Conservation (phyloP, 345 rosid genomes). For the Eucalyptus sideroxylon region DNA sequence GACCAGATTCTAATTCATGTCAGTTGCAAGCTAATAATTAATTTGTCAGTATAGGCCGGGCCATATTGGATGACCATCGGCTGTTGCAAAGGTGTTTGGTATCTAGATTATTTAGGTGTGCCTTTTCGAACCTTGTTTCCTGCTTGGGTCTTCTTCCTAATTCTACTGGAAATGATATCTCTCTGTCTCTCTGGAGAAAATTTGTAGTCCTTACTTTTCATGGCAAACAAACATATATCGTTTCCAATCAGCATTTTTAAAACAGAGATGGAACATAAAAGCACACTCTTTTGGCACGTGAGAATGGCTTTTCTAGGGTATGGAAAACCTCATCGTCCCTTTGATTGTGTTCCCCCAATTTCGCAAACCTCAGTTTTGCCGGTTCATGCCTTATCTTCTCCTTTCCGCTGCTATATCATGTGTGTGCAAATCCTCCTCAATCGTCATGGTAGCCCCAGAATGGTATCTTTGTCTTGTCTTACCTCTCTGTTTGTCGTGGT, state of each 20-base stretch:
- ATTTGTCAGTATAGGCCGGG: conserved; percentile 40
- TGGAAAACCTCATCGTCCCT: background rate
- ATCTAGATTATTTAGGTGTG: conserved; percentile 80
- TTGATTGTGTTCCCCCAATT: background rate
- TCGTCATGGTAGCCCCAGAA: background rate
- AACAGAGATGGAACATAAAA: background rate
- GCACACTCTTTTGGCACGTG: background rate
- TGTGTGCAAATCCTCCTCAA: background rate
- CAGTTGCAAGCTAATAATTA: background rate
- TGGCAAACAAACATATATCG: too few species aligned
- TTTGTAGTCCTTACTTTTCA: too few species aligned
- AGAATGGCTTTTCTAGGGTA: background rate
- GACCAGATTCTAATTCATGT: background rate
- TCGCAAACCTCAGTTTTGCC: background rate
- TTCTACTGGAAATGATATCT: too few species aligned
- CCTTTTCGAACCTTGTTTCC: background rate
- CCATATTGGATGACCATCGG: conserved; percentile 46
- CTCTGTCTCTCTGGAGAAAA: too few species aligned
- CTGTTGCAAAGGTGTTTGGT: conserved; percentile 80
- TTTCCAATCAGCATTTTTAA: background rate
- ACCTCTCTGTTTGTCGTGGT: too few species aligned
- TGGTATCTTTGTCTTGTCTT: background rate
- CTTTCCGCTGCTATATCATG: background rate
- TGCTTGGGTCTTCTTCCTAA: too few species aligned
- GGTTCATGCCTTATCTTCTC: background rate